Evolutionary conservation across 192 early-diverging fungal species (phyloP).

Genomic region (Linnemannia schmuckeri): DNA sequence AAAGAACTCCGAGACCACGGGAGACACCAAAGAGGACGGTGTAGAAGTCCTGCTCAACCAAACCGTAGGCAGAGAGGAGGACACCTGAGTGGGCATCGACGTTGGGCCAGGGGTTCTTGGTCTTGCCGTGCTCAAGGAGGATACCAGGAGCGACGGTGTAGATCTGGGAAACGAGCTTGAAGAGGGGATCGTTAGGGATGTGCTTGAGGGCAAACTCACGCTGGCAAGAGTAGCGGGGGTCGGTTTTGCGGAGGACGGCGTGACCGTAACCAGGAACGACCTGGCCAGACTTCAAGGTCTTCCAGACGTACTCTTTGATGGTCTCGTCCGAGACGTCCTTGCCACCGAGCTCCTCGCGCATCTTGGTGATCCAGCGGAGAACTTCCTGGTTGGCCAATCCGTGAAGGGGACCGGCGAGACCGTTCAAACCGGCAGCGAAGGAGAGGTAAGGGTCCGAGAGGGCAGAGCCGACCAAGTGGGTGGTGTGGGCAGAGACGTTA

Average conservation of each 20-base stretch:
- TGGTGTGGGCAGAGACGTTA: conserved; percentile 99
- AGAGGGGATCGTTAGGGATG: conserved; percentile 95
- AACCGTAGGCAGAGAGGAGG: conserved; percentile 95
- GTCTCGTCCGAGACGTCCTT: conserved; percentile 89
- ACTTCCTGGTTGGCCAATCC: conserved; percentile 99
- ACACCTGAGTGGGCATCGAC: conserved; percentile 99
- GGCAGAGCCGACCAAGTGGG: conserved; percentile 91
- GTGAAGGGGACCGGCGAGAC: conserved; percentile 98
- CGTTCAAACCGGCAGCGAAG: conserved; percentile 97
- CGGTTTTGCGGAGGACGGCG: conserved; percentile 93
- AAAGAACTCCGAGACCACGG: conserved; percentile 94
- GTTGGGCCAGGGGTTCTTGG: conserved; percentile 99
- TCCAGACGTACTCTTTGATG: conserved; percentile 98
- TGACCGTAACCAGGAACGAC: conserved; percentile 99
- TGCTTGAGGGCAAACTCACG: conserved; percentile 99
- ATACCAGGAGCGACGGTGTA: conserved; percentile 99
- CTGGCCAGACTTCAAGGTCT: conserved; percentile 94
- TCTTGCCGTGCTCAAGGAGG: conserved; percentile 99
- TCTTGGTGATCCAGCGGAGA: conserved; percentile 95
- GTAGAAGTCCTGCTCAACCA: conserved; percentile 99
- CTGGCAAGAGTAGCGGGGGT: conserved; percentile 98
- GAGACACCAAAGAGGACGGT: conserved; percentile 99
- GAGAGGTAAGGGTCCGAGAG: conserved; percentile 99
- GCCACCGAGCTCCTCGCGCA: conserved; percentile 89
- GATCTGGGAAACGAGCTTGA: conserved; percentile 95